These are phyloP conservation scores for Strobilomyces dryophilus DNA, from an alignment of 768 basidiomycete species.

Conservation along the genomic window DNA sequence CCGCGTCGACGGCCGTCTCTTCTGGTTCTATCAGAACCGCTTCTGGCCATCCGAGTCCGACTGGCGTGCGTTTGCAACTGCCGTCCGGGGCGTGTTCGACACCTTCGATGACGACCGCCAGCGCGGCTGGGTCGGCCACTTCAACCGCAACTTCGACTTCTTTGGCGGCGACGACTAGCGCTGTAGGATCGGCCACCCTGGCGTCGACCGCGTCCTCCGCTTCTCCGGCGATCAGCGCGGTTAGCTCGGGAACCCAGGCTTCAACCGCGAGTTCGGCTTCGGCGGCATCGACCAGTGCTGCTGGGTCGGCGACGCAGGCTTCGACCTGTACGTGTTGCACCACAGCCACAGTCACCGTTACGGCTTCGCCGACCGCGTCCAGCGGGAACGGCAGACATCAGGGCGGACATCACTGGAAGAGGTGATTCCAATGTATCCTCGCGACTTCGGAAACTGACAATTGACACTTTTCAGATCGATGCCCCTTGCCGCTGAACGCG, in stretches of 20 bases:
- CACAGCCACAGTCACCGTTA: conserved; percentile 18
- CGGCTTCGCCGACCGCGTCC: not conserved
- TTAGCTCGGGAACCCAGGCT: not conserved
- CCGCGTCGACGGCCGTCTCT: not conserved
- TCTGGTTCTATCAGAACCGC: not conserved
- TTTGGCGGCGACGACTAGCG: not conserved
- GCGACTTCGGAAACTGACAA: not conserved
- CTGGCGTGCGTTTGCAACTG: not conserved
- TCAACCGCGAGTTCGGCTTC: not conserved
- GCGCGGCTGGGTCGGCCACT: too few species aligned
- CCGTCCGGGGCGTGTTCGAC: too few species aligned
- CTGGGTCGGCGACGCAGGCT: not conserved
- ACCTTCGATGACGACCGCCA: not conserved
- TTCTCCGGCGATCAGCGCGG: not conserved
- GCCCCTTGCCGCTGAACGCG: not conserved
- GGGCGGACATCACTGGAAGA: not conserved
- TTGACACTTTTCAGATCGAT: not conserved
- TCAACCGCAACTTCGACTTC: too few species aligned
- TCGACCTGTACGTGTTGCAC: not conserved
- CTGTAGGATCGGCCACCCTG: not conserved
- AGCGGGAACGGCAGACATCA: not conserved
- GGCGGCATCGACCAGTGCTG: not conserved
- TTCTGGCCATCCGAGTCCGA: not conserved
- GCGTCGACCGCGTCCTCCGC: not conserved
- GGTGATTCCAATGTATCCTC: not conserved